These are phyloP conservation scores for Massariosphaeria phaeospora DNA, from an alignment of 495 filamentous ascomycete genomes.

Conservation along the genomic window DNA sequence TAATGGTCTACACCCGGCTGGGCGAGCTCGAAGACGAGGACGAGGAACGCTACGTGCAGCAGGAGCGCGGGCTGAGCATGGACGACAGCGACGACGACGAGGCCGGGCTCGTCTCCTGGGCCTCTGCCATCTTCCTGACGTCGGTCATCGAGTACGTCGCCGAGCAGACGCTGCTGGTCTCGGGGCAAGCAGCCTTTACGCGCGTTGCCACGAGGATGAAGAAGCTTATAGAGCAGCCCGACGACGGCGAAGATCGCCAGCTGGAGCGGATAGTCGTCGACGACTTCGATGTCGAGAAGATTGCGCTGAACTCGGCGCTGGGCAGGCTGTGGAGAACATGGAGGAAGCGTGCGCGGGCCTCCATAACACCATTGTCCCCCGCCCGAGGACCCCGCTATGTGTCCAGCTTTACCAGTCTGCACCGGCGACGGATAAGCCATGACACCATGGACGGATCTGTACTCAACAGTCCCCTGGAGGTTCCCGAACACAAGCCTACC, in stretches of 20 bases:
- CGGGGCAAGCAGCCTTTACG: slow-evolving; percentile 82
- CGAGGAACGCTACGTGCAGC: slow-evolving; percentile 75
- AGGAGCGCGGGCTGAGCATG: slow-evolving; percentile 58
- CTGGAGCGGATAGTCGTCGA: slow-evolving; percentile 72
- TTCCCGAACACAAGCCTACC: slow-evolving; percentile 38
- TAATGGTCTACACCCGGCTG: slow-evolving; percentile 96
- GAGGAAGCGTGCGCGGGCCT: slow-evolving; percentile 69
- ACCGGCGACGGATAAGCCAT: slow-evolving; percentile 20
- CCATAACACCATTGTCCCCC: slow-evolving; percentile 36
- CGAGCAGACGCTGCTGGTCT: slow-evolving; percentile 79
- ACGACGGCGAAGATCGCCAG: slow-evolving; percentile 30
- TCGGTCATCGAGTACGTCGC: slow-evolving; percentile 92
- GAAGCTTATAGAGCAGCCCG: slow-evolving; percentile 35
- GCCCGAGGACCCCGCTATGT: slow-evolving; percentile 15
- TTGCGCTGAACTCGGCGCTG: slow-evolving; percentile 80
- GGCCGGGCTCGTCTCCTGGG: slow-evolving; percentile 72
- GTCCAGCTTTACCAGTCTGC: slow-evolving; percentile 21
- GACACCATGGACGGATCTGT: slow-evolving; percentile 20
- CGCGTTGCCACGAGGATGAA: slow-evolving; percentile 55
- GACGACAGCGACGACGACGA: slow-evolving; percentile 44
- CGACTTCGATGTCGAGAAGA: slow-evolving; percentile 86
- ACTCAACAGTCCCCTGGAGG: slow-evolving; percentile 20
- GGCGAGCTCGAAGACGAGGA: slow-evolving; percentile 98
- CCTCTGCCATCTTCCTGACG: slow-evolving; percentile 92
- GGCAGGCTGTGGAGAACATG: slow-evolving; percentile 92